Percentiles rank a stretch among this genome's conserved stretches.
Evolutionary conservation across 129 eudicot species (phyloP).

Genomic region (Pseudognaphalium luteoalbum): DNA sequence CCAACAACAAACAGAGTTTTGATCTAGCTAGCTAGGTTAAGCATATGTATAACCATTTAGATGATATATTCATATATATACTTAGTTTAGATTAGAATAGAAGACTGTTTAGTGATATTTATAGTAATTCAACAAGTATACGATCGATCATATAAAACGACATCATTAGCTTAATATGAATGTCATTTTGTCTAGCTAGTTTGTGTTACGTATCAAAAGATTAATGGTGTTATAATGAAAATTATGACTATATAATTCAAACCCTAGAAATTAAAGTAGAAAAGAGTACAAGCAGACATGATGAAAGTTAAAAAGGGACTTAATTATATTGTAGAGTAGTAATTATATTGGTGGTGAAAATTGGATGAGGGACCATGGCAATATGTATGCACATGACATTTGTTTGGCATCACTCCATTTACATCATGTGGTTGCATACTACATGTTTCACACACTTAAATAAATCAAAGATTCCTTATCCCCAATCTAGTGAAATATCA

Average conservation of each 20-base stretch:
- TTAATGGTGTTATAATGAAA: not conserved
- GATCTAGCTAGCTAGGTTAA: no score
- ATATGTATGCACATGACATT: constrained; percentile 46
- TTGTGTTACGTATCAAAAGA: not conserved
- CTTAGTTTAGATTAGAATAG: no score
- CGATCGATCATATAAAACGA: no score
- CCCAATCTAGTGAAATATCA: constrained; percentile 27
- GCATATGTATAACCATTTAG: no score
- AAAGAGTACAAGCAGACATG: constrained; percentile 17
- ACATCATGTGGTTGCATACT: constrained; percentile 34
- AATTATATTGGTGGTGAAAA: constrained; percentile 21
- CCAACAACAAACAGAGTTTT: no score
- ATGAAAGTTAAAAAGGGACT: constrained; percentile 21
- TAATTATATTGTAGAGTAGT: not conserved
- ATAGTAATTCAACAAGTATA: no score
- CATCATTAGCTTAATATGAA: not conserved
- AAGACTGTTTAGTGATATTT: no score
- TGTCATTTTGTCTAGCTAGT: not conserved
- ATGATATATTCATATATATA: no score
- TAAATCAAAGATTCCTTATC: constrained; percentile 34
- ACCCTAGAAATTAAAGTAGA: not conserved
- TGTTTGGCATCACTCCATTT: constrained; percentile 39
- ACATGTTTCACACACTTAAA: constrained; percentile 22
- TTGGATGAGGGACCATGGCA: constrained; percentile 34
- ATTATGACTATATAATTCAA: constrained; percentile 22